Conservation (phyloP, 192 early-diverging fungal genomes). For the Backusella circina region DNA sequence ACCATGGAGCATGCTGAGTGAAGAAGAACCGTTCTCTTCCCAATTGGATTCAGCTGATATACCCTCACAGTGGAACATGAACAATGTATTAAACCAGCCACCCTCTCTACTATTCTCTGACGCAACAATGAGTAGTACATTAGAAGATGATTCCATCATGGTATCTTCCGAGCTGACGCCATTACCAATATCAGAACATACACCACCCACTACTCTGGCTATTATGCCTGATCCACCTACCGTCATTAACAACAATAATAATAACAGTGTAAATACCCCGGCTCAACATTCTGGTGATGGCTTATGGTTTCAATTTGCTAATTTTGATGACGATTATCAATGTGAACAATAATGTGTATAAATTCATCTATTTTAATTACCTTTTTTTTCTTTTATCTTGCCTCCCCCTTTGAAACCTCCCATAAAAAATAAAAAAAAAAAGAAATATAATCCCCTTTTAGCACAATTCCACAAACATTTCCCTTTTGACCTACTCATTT, state of each 20-base stretch:
- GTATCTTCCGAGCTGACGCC: background rate
- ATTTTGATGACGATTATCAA: constrained; percentile 12
- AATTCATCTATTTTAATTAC: background rate
- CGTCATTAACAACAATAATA: background rate
- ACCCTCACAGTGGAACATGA: background rate
- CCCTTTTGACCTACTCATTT: background rate
- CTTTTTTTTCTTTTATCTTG: background rate
- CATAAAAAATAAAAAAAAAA: background rate
- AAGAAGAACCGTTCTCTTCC: background rate
- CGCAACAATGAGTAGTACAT: constrained; percentile 5
- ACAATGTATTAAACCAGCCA: background rate
- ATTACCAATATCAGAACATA: background rate
- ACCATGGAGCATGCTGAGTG: constrained; percentile 6
- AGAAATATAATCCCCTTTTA: background rate
- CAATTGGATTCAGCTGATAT: background rate
- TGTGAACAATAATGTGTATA: constrained; percentile 3
- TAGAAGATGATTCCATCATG: background rate
- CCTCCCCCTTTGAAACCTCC: background rate
- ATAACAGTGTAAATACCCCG: background rate
- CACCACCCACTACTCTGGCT: background rate
- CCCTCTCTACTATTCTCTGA: constrained; percentile 14
- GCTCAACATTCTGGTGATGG: constrained; percentile 5
- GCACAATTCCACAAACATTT: background rate
- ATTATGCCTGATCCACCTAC: background rate
- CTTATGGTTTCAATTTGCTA: constrained; percentile 12